Base-by-base conservation (phyloP, 2,329 filamentous ascomycete species). In the Kalmusia sp. region DNA sequence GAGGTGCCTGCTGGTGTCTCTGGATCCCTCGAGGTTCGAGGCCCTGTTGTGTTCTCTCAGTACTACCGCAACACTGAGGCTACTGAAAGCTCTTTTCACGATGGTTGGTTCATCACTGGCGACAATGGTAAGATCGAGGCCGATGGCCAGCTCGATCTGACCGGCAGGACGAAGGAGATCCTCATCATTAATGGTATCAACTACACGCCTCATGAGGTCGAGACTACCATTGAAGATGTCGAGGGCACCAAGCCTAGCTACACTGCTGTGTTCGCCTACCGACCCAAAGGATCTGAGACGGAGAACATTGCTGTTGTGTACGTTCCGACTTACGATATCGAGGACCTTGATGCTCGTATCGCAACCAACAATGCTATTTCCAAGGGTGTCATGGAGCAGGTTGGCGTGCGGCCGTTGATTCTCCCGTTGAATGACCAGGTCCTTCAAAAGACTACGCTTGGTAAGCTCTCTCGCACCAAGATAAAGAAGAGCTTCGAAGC, bases 401-500 rank as follows among this genome's bases (percentile, higher is more conserved):
- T 28, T 12, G 27, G 27, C 27, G 27, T 28, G 27, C 27, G 27
- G 12, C 27, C 27, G 7, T 12, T 28, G 27, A 28, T 28, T 2
- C 27, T 28, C 27, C 21, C 15, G 24, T 12, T 22, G n/a, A 39
- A 12, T 6, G 24, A 28, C 27, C 27, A 28, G 27, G 27, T 28
- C 6, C 27, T 78, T 1, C 64, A 60, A 17, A 74, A 71, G 55
- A 70, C 76, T 0, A 65, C 76, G 0, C 65, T 80, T 2, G 76
- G 77, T 6, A 80, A 79, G 60, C 61, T 79, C 4, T 77, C 76
- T 2, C 56, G 75, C 3, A 40, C 69, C 7, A 79, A 78, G 58
- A 61, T 77, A 19, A 55, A 52, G n/a, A 49, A 41, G 12, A 49
- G 57, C 3, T 71, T 68, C 27, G 65, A 73, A 28, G 37, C 38